Base-by-base conservation (phyloP, 352 stramenopile genomes). In the Paralagenidium karlingii region DNA sequence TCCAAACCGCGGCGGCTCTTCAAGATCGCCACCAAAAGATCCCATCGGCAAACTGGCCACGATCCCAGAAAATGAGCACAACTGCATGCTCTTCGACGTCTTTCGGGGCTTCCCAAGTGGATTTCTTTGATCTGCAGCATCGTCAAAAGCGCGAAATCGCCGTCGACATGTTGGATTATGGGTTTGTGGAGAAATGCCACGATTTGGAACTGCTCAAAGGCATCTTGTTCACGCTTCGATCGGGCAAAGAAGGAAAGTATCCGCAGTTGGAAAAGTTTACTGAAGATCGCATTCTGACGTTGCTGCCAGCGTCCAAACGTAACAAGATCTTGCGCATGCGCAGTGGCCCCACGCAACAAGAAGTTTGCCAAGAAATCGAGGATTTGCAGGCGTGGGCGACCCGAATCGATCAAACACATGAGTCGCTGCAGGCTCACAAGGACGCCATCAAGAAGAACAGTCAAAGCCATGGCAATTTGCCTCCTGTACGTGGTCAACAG, bases 161-260 rank as follows among this genome's bases (percentile, higher is more conserved):
- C 18, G 64, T 94, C 43, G 76, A 92, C 24, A 90, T 92, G 67
- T 60, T 97, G 24, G 90, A 97, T 66, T 97, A 96, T 40, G 59
- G 45, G 20, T 96, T 92, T 55, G 82, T 97, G 15, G 63, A 75
- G 22, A 74, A 76, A 31, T 94, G 84, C 57, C 40, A 43, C 8
- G 68, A 95, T 53, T 15, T 87, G 25, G 61, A 92, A 21, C 66
- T 94, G 50, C 63, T 97, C 18, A 83, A 87, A 38, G 75, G 75
- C 21, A 87, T 97, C 26, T 53, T 97, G 21, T 59, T 59, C 11
- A 55, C 70, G 55, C 60, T 97, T 9, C 63, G 78, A 18, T 92
- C 70, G 3, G 89, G 87, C 8, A 93, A 93, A 45, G 75, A 96
- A 64, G 89, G 90, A 0, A 47, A 65, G 11, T 97, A 95, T 46